Evolutionary conservation across 2,329 filamentous ascomycete genomes (phyloP), one percentile per base, ranked within the genome.

Genomic region (Acephala macrosclerotiorum): DNA sequence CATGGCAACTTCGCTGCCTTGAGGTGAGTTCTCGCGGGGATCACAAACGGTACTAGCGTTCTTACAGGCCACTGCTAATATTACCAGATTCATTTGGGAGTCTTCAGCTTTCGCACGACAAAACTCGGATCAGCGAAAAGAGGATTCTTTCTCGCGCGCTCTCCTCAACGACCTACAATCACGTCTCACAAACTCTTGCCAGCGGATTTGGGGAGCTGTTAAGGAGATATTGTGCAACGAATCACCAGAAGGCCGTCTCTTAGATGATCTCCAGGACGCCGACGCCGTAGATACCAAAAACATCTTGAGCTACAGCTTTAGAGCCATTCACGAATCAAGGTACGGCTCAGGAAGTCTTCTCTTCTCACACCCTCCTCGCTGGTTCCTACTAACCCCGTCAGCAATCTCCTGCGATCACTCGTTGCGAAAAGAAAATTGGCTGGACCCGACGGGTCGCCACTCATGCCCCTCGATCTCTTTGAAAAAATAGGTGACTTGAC

Each of bases 311-410:
- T 99, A 96, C 77, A 97, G 94, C 68, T 99, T 97, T 85, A 88
- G 96, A 72, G 93, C 94, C 6, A 84, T 97, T n/a, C 95, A 97
- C 68, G 96, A 99, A 79, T 93, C 94, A 26, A 97, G 93, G 91
- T 93, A 80, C 20, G 45, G 25, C 16, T 25, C 7, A n/a, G 45
- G 7, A 8, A 67, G 79, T 63, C 33, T n/a, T 7, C 18, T 56
- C 1, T 22, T 16, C 36, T 16, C 20, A 18, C 36, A 16, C 49
- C 3, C 14, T 45, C 22, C 7, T 6, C 25, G 18, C 12, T 26
- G n/a, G 16, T 33, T 5, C 20, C 40, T 45, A 49, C 68, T 70
- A 63, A 70, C 38, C 2, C 5, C n/a, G 12, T 20, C 42, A 96
- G 93, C 77, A 89, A 93, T 63, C 80, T 96, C 4, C 83, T 95